Conservation (phyloP, 345 rosid genomes). For the Capsella bursapastoris region DNA sequence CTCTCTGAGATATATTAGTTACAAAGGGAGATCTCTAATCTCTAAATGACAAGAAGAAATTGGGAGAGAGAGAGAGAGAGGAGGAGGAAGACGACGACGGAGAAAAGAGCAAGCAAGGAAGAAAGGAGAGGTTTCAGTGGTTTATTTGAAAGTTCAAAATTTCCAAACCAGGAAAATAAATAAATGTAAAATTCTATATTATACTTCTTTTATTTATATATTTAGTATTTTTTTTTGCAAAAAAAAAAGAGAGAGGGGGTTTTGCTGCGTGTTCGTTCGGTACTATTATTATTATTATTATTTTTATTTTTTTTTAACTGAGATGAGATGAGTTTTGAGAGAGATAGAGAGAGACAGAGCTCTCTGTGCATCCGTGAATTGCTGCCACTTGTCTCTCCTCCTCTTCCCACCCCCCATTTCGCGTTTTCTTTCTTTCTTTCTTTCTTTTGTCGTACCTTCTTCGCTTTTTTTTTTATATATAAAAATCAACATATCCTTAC, state of each 20-base stretch:
- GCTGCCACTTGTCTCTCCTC: constrained; percentile 41
- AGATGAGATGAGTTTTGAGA: no score
- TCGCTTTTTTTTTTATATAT: not conserved
- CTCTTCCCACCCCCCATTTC: not conserved
- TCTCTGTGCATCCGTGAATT: constrained; percentile 44
- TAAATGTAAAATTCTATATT: not conserved
- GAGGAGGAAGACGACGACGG: constrained; percentile 38
- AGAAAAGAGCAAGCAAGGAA: constrained; percentile 9
- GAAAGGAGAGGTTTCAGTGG: not conserved
- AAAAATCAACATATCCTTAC: no score
- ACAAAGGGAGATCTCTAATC: constrained; percentile 33
- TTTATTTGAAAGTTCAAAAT: constrained; percentile 72
- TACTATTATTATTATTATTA: not conserved
- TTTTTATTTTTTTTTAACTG: no score
- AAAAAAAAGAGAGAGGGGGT: not conserved
- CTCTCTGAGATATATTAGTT: not conserved
- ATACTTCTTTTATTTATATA: no score
- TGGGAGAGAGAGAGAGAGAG: constrained; percentile 18
- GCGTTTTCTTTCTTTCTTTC: not conserved
- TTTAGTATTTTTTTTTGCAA: no score
- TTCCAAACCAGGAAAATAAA: constrained; percentile 1
- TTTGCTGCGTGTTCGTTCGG: constrained; percentile 22
- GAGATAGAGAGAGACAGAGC: not conserved
- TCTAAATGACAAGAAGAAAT: not conserved
- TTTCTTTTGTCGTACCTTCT: not conserved